Conservation (phyloP, 139 green algal species). For the Dunaliella primolecta region DNA sequence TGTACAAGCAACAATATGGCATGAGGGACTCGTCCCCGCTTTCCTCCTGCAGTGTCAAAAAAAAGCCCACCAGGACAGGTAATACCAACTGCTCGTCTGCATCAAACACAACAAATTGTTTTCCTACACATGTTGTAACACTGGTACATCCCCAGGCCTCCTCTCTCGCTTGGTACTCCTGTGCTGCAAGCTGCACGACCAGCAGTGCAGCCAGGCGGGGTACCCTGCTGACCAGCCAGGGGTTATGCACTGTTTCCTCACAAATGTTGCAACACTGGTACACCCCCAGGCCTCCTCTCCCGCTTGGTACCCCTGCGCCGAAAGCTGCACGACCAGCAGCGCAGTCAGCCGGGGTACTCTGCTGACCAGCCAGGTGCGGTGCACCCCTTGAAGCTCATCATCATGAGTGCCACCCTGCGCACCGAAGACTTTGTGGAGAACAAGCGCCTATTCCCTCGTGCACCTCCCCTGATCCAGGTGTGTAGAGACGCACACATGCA, state of each 20-base stretch:
- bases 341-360: not conserved
- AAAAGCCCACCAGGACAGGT: too few species aligned
- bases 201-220: constrained; percentile 21
- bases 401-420: constrained; percentile 94
- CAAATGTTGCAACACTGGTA: too few species aligned
- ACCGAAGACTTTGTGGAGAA: constrained; percentile 83
- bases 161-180: constrained; percentile 84
- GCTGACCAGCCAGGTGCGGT: constrained; percentile 31
- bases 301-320: constrained; percentile 80
- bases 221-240: constrained; percentile 9
- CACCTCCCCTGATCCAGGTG: constrained; percentile 76
- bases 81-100: too few species aligned
- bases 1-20: too few species aligned
- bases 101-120: too few species aligned
- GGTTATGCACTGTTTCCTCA: constrained; percentile 42
- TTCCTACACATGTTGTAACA: too few species aligned
- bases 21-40: too few species aligned
- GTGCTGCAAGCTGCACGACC: constrained; percentile 56
- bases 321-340: constrained; percentile 50
- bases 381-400: constrained; percentile 89
- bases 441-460: constrained; percentile 62
- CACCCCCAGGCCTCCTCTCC: constrained; percentile 78
- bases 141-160: constrained; percentile 84
- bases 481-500: too few species aligned
- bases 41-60: too few species aligned